Evolutionary conservation across 177 flowering plant species (phyloP), one percentile per base, ranked within the genome.

Genomic region (Tripterygium wilfordii): DNA sequence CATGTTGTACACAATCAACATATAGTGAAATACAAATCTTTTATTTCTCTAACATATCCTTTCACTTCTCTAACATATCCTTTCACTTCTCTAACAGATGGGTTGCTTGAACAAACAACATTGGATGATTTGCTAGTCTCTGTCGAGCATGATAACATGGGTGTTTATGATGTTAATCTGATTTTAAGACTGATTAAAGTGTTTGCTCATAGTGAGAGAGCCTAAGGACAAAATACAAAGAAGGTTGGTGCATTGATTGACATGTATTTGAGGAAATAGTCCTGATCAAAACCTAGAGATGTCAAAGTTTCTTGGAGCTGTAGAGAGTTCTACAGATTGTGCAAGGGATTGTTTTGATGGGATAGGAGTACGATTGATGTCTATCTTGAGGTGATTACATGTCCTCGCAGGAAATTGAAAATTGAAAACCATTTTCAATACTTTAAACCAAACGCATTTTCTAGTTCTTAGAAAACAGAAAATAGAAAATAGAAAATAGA

Each of bases 291-390:
- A 65, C 51, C 69, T 84, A 10, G 78, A 82, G 69, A 57, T 84
- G 17, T 67, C 86, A 1, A 86, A 80, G 67, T 89, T 89, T 54
- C 71, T 89, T 20, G 85, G 74, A 7, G 84, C 86, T 55, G 90
- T 88, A 10, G 85, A 83, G 67, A 74, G 90, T 60, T 63, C 86
- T 61, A 90, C 97, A 16, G 94, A 82, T 62, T 67, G 60, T 52
- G 97, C 94, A 10, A 86, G 97, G 50, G 83, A 78, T 49, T 77
- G 76, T 68, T 84, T 63, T 74, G 97, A 89, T 77, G 86, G 83
- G 18, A 82, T 84, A 14, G 86, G 86, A 84, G 83, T 65, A 90
- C 97, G n/a, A 72, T 86, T 66, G 97, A 89, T 46, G 82, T 86
- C 66, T 89, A 80, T 66, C 82, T 86, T 48, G 69, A 80, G 94